Evolutionary conservation across 257 asterid genomes (phyloP).

Genomic region (Solanum bukasovii): DNA sequence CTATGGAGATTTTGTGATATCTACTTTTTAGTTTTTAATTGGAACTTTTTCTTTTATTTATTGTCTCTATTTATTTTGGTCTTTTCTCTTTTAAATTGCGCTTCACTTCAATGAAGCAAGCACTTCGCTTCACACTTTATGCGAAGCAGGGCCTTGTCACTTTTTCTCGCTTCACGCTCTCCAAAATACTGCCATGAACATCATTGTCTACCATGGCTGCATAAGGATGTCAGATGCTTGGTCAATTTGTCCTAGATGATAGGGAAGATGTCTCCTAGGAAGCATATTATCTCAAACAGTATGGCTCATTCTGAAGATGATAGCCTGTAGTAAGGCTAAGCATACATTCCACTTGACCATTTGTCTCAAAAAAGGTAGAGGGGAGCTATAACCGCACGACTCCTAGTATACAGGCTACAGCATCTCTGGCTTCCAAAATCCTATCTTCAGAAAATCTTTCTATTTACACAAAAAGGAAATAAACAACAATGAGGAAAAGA

Average conservation of each 20-base stretch:
- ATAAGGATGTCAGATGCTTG: not conserved
- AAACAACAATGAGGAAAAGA: not conserved
- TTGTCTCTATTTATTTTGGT: not conserved
- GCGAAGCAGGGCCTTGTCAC: not conserved
- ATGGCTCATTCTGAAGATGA: not conserved
- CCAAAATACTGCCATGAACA: not conserved
- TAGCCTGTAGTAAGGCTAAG: not conserved
- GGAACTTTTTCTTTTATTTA: not conserved
- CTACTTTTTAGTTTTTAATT: not conserved
- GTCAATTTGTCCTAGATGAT: not conserved
- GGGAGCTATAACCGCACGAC: not conserved
- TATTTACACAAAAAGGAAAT: not conserved
- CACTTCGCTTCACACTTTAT: not conserved
- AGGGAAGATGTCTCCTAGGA: not conserved
- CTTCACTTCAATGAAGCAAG: not conserved
- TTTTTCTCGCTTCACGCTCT: not conserved
- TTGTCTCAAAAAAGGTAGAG: not conserved
- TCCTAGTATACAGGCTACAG: not conserved
- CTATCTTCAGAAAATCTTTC: not conserved
- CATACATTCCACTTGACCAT: not conserved
- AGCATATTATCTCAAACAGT: not conserved
- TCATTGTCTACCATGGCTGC: not conserved
- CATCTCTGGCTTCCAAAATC: not conserved
- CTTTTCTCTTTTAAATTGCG: not conserved
- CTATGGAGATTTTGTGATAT: not conserved